Base-by-base conservation (phyloP, 257 asterid species). In the Solanum sparsipilum region DNA sequence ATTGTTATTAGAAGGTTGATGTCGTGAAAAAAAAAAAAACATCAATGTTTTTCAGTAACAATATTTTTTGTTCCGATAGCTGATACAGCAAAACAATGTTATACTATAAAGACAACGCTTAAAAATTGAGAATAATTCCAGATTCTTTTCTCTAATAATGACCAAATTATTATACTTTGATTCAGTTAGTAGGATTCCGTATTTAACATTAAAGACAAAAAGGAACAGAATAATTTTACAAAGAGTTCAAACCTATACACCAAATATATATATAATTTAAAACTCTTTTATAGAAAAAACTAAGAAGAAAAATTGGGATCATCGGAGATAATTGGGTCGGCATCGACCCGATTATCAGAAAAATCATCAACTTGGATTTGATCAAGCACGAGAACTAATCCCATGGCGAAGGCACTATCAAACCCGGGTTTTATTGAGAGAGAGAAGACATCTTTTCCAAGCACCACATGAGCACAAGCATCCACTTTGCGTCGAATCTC, bases 381-480 rank as follows among this genome's bases (percentile, higher is more conserved):
- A 90, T 95, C 98, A 5, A 95, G 95, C 27, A 93, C 92, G 5
- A 95, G 93, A 20, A 95, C 90, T 46, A 95, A 56, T 2, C 96
- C 98, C 98, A 95, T 93, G 1, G 96, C 98, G 34, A 95, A 95
- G 2, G 98, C 98, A 44, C 90, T 90, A 27, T 95, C 98, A n/a
- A 94, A 93, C 0, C 95, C 98, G 4, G 93, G 89, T 70, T 91
- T 91, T 2, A 95, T 23, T 0, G 87, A 87, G 2, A 95, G 92
- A 2, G 87, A 83, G 86, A 94, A 94, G 10, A 90, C 96, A 92
- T 95, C 98, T 48, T 93, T 95, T 0, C 98, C 96, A 20, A 95
- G 95, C 81, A 93, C 88, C 58, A 94, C 93, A 65, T 95, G 91
- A 1, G 96, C 71, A 67, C 90, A 32, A 5, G 93, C 86, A 52